Evolutionary conservation across 441 rosid genomes (phyloP).

Genomic region (Gossypium gossypioides): DNA sequence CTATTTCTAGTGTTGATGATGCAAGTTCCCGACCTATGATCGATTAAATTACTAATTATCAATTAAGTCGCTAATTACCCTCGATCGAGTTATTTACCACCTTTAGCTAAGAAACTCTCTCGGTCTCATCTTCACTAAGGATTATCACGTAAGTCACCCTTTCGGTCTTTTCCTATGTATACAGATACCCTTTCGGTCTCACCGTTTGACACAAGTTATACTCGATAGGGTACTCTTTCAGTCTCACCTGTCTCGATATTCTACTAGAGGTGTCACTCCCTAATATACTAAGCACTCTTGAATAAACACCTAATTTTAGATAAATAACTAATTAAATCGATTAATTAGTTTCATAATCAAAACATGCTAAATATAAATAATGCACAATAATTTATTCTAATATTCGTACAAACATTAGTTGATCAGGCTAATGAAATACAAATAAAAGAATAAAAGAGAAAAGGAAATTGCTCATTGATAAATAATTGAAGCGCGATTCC

Average conservation of each 20-base stretch:
- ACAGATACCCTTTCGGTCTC: background rate
- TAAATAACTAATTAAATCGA: background rate
- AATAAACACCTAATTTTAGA: background rate
- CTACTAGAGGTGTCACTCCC: background rate
- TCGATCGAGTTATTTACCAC: background rate
- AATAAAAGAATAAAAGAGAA: background rate
- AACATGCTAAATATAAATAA: background rate
- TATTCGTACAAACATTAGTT: background rate
- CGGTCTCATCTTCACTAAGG: background rate
- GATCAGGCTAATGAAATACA: background rate
- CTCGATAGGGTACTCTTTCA: background rate
- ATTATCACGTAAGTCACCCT: background rate
- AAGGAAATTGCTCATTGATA: too few relatives aligned
- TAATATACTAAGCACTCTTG: background rate
- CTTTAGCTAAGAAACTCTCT: background rate
- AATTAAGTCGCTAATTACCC: background rate
- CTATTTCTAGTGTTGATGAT: background rate
- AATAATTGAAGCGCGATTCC: too few relatives aligned
- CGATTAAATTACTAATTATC: background rate
- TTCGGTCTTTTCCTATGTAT: background rate
- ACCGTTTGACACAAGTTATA: background rate
- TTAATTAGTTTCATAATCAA: too few relatives aligned
- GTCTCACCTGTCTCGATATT: background rate
- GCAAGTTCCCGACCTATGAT: background rate
- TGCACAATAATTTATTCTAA: background rate